Conservation (phyloP, 2,329 filamentous ascomycete genomes). For the Pseudopyricularia javanii region DNA sequence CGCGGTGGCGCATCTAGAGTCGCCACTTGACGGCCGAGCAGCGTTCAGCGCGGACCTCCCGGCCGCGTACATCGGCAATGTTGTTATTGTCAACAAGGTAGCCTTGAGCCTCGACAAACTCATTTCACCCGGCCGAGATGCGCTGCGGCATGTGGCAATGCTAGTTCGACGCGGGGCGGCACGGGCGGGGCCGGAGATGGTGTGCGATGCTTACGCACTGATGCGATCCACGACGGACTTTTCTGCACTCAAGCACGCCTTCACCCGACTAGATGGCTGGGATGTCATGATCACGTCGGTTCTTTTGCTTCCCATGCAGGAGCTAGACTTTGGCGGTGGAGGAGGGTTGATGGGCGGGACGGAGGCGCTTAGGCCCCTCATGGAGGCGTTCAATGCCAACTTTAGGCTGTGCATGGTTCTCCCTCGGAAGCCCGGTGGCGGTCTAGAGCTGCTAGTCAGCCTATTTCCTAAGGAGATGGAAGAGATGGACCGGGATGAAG, state of each 20-base stretch:
- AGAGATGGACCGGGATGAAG: background rate
- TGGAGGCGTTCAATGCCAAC: background rate
- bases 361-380: background rate
- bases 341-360: background rate
- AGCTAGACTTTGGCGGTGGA: background rate
- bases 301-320: background rate
- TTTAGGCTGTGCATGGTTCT: background rate
- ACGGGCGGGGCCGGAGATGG: background rate
- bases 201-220: background rate
- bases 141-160: background rate
- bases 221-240: background rate
- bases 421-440: background rate
- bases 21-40: background rate
- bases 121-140: background rate
- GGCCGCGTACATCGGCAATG: background rate
- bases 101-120: background rate
- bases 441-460: background rate
- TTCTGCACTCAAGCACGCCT: background rate
- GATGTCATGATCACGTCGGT: background rate
- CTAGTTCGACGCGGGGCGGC: background rate
- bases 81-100: background rate
- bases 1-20: background rate
- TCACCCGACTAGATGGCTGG: background rate
- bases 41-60: background rate
- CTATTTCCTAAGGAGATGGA: background rate